These are phyloP conservation scores for Calonectria pauciramosa DNA, from an alignment of 2,329 filamentous ascomycete genomes.

Conservation along the genomic window DNA sequence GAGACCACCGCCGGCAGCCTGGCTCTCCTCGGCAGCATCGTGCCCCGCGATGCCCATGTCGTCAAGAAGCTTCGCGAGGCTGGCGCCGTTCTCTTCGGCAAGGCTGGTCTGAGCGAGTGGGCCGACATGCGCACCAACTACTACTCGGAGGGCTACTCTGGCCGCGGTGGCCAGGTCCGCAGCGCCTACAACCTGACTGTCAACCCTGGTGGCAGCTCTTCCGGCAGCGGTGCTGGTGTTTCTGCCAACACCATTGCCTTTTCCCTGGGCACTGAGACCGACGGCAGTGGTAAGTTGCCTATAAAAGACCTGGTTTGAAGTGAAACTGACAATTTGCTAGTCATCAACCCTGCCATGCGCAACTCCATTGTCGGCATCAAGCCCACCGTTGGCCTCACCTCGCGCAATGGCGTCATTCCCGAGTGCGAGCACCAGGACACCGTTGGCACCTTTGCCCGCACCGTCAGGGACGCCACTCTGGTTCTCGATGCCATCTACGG, in stretches of 20 bases:
- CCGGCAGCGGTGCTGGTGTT: constrained; percentile 76
- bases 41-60: constrained; percentile 77
- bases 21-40: constrained; percentile 74
- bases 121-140: constrained; percentile 78
- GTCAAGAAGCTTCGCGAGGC: constrained; percentile 72
- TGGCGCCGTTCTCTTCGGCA: constrained; percentile 78
- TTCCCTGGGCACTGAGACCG: constrained; percentile 80
- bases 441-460: constrained; percentile 76
- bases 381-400: constrained; percentile 81
- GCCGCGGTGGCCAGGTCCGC: constrained; percentile 73
- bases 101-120: constrained; percentile 81
- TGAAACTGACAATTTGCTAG: constrained; percentile 43
- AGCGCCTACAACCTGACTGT: constrained; percentile 78
- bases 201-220: constrained; percentile 78
- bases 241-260: constrained; percentile 74
- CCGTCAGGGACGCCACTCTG: constrained; percentile 77
- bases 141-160: constrained; percentile 78
- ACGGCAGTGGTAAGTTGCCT: constrained; percentile 67
- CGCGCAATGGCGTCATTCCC: constrained; percentile 74
- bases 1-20: constrained; percentile 81
- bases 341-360: constrained; percentile 79
- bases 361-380: constrained; percentile 81
- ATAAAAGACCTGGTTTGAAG: not conserved
- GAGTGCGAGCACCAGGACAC: constrained; percentile 78
- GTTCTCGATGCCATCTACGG: constrained; percentile 79